Evolutionary conservation across 1,284 basidiomycete species (phyloP), one percentile per base, ranked within the genome.

Genomic region (Ceratobasidium sp.): DNA sequence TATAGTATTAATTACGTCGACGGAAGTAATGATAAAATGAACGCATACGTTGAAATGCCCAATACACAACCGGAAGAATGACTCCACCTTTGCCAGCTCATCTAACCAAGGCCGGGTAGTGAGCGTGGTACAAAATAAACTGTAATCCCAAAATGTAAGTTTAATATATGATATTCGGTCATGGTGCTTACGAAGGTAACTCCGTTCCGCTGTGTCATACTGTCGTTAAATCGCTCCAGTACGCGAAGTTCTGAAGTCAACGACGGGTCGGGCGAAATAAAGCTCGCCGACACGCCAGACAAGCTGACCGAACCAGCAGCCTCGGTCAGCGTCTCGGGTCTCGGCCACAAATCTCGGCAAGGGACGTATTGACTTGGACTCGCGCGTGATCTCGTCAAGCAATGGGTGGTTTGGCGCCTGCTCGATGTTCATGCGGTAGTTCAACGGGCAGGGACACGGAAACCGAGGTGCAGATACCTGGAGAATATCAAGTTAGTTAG

Each of bases 51-150:
- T 94, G 87, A 94, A 94, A 84, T 94, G 95, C 3, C 92, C 91
- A 78, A 95, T 90, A 4, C 92, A 91, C 60, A 95, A 87, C 90
- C 92, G 94, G 86, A 93, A 93, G 15, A 92, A 93, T 78, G 78
- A 82, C 82, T 78, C 84, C 78, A 33, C 84, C 81, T 86, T 86
- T 49, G 82, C 82, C 10, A 85, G 85, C 78, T 86, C 86, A 80
- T 86, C 81, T 77, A 93, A 85, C 83, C 90, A 89, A 1, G 92
- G 90, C 7, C 94, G 89, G 61, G 94, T 85, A 84, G 95, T 95
- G 63, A 94, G 86, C 13, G 94, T 93, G 10, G 93, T 92, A 83
- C 95, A 95, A 89, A 95, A 92, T 90, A 95, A 89, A 77, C 91
- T 92, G 77, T 20, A 58, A 46, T 71, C 71, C 33, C 49, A 6